phyloP scores from a whole-genome alignment of 139 green algal genomes.

The Closterium sp. region DNA sequence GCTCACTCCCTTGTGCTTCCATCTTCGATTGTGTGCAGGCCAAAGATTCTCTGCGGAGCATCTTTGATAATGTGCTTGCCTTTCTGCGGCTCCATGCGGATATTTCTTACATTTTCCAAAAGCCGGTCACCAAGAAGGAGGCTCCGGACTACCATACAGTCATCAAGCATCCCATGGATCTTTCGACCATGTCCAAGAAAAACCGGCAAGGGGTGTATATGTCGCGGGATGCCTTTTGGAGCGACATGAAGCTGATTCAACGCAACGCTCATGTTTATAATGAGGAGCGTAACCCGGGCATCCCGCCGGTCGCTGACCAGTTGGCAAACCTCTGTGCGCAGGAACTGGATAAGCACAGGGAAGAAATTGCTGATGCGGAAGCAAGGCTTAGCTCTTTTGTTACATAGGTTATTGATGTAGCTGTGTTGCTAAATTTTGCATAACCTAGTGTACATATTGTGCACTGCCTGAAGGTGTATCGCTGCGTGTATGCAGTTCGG shows the following conservation, averaged over 20 bases:
- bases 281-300: neutral
- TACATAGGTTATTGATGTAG: neutral
- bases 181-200: constrained; percentile 68
- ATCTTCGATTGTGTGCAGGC: neutral
- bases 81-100: neutral
- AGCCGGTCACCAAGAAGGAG: constrained; percentile 24
- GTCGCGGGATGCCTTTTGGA: neutral
- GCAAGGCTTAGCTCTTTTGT: neutral
- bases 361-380: neutral
- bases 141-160: constrained; percentile 66
- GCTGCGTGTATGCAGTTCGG: no score
- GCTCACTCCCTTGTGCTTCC: no score
- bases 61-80: constrained; percentile 24
- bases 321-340: constrained; percentile 2
- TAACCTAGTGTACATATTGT: neutral
- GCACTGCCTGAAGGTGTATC: no score
- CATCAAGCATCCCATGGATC: constrained; percentile 77
- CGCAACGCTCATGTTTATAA: constrained; percentile 21
- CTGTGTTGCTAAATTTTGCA: neutral
- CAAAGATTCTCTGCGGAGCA: neutral
- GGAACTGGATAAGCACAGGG: neutral
- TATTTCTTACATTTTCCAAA: constrained; percentile 21
- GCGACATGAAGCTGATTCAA: constrained; percentile 10
- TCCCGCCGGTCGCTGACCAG: constrained; percentile 12
- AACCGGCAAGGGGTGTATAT: constrained; percentile 25